Evolutionary conservation across 192 early-diverging fungal species (phyloP), one percentile per base, ranked within the genome.

Genomic region (Glomus cerebriforme): DNA sequence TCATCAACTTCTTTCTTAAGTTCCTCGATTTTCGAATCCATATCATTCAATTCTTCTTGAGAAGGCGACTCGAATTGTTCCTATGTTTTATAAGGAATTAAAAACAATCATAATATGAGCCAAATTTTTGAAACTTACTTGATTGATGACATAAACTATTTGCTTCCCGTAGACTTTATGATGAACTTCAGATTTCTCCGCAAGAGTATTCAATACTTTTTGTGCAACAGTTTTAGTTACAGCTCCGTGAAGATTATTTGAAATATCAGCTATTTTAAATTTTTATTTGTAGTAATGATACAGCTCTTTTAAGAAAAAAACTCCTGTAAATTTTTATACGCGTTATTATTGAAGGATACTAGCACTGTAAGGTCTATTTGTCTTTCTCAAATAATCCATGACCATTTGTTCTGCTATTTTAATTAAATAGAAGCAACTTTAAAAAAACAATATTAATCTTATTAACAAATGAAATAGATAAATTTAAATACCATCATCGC

Each of bases 1-100:
- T 92, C 88, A 31, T 67, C 75, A 13, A 90, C 86, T 37, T 82
- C 81, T 26, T 70, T 82, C 78, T 94, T 90, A 13, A 95, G 79
- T 2, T 69, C 34, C 2, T 85, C 81, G 31, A 93, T 87, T 77
- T 88, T 74, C 5, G 79, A 63, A 31, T 87, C 88, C 82, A 94
- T 86, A 37, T 90, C 85, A 9, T 82, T 79, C 75, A 87, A 62
- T 64, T 87, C 84, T n/a, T 85, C 81, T 3, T 72, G 75, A 0
- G 82, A 81, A 2, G 84, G 68, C 7, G 81, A 73, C 9, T 87
- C 84, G 26, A 85, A 81, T 43, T 82, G 84, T 54, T 87, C 82
- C 82, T 86, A 27, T 8, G 72, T 22, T 8, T 26, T 26, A 39
- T 34, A 13, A 12, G 37, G 54, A 24, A 68, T 29, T 31, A 29